phyloP scores from a whole-genome alignment of 2,329 filamentous ascomycete genomes.

The Stromatinia cepivora region DNA sequence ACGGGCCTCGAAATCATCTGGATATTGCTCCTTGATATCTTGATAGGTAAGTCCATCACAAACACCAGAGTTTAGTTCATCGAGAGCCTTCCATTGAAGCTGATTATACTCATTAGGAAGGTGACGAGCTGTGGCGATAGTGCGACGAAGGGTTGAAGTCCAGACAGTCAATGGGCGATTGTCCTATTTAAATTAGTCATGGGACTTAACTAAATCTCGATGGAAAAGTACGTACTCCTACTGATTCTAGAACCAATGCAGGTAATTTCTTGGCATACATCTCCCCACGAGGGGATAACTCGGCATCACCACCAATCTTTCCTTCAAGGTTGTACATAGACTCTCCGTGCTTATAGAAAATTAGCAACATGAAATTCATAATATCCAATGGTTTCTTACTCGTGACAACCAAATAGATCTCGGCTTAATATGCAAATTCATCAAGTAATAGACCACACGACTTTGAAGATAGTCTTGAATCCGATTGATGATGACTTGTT shows the following conservation, averaged over 20 bases:
- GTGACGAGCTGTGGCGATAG: conserved; percentile 86
- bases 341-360: conserved; percentile 77
- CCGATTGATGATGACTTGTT: conserved; percentile 95
- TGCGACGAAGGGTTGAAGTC: conserved; percentile 77
- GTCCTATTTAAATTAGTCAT: conserved; percentile 45
- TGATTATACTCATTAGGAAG: conserved; percentile 84
- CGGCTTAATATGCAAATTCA: conserved; percentile 97
- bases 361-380: conserved; percentile 27
- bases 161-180: conserved; percentile 65
- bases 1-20: conserved; percentile 91
- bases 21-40: conserved; percentile 87
- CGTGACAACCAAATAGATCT: conserved; percentile 95
- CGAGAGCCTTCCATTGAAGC: conserved; percentile 96
- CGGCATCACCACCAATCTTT: conserved; percentile 88
- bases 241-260: conserved; percentile 79
- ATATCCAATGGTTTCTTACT: conserved; percentile 51
- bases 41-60: conserved; percentile 89
- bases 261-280: conserved; percentile 84
- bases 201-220: conserved; percentile 10
- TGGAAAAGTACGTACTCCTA: conserved; percentile 64
- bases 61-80: conserved; percentile 94
- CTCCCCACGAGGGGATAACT: conserved; percentile 82
- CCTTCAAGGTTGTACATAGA: conserved; percentile 89
- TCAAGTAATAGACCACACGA: conserved; percentile 94
- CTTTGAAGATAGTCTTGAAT: conserved; percentile 97